phyloP scores from a whole-genome alignment of 2,329 filamentous ascomycete species.

The Acephala macrosclerotiorum region DNA sequence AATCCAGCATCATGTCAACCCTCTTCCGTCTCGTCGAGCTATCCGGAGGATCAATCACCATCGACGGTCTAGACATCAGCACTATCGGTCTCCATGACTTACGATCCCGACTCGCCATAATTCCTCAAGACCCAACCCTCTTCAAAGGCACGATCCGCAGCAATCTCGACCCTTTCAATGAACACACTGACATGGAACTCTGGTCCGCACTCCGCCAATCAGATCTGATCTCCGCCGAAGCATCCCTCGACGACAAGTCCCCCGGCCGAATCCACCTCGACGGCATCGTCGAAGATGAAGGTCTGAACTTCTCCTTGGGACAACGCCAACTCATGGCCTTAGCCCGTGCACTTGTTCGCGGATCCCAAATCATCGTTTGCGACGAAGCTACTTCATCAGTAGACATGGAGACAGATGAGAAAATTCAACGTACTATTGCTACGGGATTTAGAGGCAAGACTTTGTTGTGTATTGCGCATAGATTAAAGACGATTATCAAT shows the following conservation, averaged over 20 bases:
- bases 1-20: constrained; percentile 84
- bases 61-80: constrained; percentile 74
- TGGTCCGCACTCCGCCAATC: constrained; percentile 82
- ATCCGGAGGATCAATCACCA: constrained; percentile 66
- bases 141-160: constrained; percentile 82
- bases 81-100: constrained; percentile 79
- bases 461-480: constrained; percentile 89
- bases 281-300: constrained; percentile 87
- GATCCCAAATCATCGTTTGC: constrained; percentile 91
- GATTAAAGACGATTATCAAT: constrained; percentile 88
- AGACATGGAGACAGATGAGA: constrained; percentile 95
- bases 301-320: constrained; percentile 93
- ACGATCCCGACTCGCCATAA: constrained; percentile 79
- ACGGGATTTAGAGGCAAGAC: constrained; percentile 86
- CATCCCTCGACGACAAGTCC: constrained; percentile 44
- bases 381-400: constrained; percentile 95
- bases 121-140: constrained; percentile 84
- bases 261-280: constrained; percentile 80
- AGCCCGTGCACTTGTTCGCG: constrained; percentile 86
- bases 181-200: constrained; percentile 79
- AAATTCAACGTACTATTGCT: constrained; percentile 91
- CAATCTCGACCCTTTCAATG: constrained; percentile 82
- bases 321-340: constrained; percentile 96
- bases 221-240: constrained; percentile 68
- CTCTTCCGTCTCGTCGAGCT: constrained; percentile 79